Evolutionary conservation across 352 stramenopile species (phyloP), one percentile per base, ranked within the genome.

Genomic region (Globisporangium yorkense): DNA sequence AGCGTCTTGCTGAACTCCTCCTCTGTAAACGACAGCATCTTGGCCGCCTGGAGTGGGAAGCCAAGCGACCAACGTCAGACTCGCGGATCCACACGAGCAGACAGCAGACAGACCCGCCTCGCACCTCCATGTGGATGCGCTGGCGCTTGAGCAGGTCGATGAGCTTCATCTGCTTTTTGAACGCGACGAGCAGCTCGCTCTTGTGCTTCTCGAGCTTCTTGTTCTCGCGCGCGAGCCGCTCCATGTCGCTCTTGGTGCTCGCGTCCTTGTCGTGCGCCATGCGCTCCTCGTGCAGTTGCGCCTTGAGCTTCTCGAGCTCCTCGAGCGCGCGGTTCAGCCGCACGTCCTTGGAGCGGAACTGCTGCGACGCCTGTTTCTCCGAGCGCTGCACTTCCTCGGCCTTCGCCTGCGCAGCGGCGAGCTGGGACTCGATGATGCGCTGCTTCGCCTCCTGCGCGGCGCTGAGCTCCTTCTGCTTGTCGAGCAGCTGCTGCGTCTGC

Each of bases 111-210:
- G n/a, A 43, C 53, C 2, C 49, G 52, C 41, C 7, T 46, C 48
- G 7, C 59, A 89, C 77, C 70, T 94, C 84, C 75, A 94, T 88
- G 67, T 94, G 84, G 57, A 94, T 88, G 41, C 83, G 81, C 62
- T 94, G 84, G 12, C 84, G 77, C 50, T 89, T 94, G 41, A 94
- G 73, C 48, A 94, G n/a, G 33, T 93, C 84, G 48, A 93, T 92
- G 37, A 93, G 76, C 57, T 92, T 91, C 73, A 92, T 89, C 55
- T 94, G 84, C 62, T 92, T 90, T 57, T 92, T 92, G 65, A 94
- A 94, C 5, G 82, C 81, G 5, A 73, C 58, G 33, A 94, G 51
- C 6, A 94, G 45, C 37, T 94, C 84, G 35, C 68, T 75, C 80
- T 90, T 93, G 69, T 94, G 84, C 66, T 92, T 92, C 33, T 92